Evolutionary conservation across 2,329 filamentous ascomycete genomes (phyloP).

Genomic region (Acephala macrosclerotiorum): DNA sequence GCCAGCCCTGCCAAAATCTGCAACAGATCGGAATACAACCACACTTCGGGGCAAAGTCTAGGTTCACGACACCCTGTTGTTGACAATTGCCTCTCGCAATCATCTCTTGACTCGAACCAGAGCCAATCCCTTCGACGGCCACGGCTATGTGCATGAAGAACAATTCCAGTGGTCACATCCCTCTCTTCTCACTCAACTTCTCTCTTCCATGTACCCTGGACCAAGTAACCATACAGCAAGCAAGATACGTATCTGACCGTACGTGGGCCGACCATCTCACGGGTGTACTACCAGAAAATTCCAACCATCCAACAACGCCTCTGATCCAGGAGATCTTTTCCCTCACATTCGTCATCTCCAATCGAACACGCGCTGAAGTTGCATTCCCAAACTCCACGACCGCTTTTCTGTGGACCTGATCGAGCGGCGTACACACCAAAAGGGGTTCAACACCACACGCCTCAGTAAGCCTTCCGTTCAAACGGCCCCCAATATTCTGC

Average conservation of each 20-base stretch:
- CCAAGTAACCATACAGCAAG: neutral
- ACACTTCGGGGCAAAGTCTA: neutral
- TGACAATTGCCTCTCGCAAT: neutral
- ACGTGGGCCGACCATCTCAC: slow-evolving; percentile 6
- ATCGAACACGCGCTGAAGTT: slow-evolving; percentile 3
- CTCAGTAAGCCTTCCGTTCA: neutral
- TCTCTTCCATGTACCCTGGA: neutral
- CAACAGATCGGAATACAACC: neutral
- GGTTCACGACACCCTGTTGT: neutral
- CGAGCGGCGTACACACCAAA: neutral
- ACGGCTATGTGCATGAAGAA: slow-evolving; percentile 9
- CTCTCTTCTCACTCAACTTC: neutral
- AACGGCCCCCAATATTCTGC: slow-evolving; percentile 9
- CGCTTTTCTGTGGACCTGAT: neutral
- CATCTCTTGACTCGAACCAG: neutral
- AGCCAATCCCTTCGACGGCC: neutral
- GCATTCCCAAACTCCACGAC: neutral
- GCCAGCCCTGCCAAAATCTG: neutral
- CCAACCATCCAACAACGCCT: too few relatives aligned
- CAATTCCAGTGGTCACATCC: neutral
- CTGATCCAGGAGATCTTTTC: neutral
- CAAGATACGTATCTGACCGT: slow-evolving; percentile 8
- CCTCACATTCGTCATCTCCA: slow-evolving; percentile 8
- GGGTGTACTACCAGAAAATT: neutral
- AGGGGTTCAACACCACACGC: neutral